A percentile compares a stretch with the other conserved stretches of the same genome.
Conservation (phyloP, 192 early-diverging fungal species). For the Linnemannia zychae region DNA sequence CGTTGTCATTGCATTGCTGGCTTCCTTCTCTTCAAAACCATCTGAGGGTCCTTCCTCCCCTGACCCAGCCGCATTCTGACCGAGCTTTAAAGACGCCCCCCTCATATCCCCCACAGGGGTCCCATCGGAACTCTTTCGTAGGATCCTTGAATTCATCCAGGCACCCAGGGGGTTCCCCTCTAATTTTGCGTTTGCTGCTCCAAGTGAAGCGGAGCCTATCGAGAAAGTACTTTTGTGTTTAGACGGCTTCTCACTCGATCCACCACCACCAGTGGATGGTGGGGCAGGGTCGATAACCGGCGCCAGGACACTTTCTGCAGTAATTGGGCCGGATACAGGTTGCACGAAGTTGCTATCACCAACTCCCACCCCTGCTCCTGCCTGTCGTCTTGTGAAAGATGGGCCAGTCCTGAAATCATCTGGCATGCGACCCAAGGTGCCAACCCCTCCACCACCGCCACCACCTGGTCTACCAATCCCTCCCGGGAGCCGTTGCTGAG, state of each 20-base stretch:
- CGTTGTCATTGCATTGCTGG: not conserved
- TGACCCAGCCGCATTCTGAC: not conserved
- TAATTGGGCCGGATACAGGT: not conserved
- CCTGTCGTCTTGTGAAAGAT: not conserved
- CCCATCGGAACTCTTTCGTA: not conserved
- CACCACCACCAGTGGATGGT: not conserved
- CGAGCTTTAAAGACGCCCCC: not conserved
- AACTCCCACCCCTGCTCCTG: not conserved
- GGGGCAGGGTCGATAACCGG: too few relatives aligned
- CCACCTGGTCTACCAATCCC: not conserved
- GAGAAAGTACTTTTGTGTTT: not conserved
- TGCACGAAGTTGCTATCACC: not conserved
- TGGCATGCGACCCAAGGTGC: not conserved
- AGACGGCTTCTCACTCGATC: not conserved
- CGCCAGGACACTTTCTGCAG: not conserved
- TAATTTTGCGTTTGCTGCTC: not conserved
- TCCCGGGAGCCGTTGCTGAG: not conserved
- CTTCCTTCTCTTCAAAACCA: not conserved
- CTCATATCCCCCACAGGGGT: not conserved
- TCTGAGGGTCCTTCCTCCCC: not conserved
- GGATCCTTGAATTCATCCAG: constrained; percentile 9
- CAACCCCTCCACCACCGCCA: not conserved
- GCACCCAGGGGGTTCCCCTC: constrained; percentile 9
- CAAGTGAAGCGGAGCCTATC: not conserved
- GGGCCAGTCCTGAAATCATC: not conserved